Evolutionary conservation across 192 early-diverging fungal species (phyloP), one percentile per base, ranked within the genome.

Genomic region (Podila verticillata): DNA sequence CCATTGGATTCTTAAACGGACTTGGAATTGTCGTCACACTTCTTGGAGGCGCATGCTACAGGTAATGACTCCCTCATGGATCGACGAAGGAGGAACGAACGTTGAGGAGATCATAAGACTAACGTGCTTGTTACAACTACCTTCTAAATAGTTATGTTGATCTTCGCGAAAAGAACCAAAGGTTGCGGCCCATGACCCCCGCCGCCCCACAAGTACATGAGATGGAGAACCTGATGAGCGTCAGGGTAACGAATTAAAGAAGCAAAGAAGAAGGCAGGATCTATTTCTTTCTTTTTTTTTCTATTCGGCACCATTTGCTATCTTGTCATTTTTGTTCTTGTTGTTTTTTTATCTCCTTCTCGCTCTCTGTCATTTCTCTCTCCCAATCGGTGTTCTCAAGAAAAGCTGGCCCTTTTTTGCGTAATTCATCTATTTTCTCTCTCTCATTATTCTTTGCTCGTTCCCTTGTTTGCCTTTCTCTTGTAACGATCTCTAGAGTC

Each of bases 1-100:
- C 70, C 63, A 90, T 87, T 65, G 92, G 83, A n/a, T 74, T 85
- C 54, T 84, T 87, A 15, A 91, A 93, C 61, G 83, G 73, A 47
- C 48, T 82, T 20, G 92, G 91, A 10, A 94, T 89, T 31, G 61
- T 89, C 24, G 81, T 93, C 48, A 91, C 90, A 9, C 80, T 89
- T 44, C 63, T 84, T 57, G 86, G 87, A 74, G 91, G 91, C 61
- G 84, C 64, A 48, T 90, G 82, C 70, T 91, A 91, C 68, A 90
- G 80, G 86, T 87, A 85, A 71, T 28, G 22, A 44, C n/a, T 8
- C 26, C 13, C 10, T 48, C 0, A 19, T 63, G 39, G 39, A 44
- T 44, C 39, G 0, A 44, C 2, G 19, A 15, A 61, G 5, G 59
- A 20, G 24, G 24, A 4, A 24, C 2, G 24, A 22, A 0, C 24